Evolutionary conservation across 768 basidiomycete species (phyloP).

Genomic region (Naganishia kalamii): DNA sequence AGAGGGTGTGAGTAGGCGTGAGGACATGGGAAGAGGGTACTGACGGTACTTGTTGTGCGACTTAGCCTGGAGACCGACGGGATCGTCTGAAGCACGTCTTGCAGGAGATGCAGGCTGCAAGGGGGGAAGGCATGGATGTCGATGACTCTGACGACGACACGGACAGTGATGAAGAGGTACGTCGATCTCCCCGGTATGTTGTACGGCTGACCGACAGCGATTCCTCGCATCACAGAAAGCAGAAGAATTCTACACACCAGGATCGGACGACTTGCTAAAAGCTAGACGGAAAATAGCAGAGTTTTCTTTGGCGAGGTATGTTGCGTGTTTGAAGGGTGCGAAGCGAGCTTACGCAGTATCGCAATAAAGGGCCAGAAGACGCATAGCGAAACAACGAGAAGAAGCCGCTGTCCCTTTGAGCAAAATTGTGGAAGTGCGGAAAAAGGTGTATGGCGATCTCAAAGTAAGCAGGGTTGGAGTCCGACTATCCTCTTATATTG

Average conservation of each 20-base stretch:
- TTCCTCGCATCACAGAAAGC: slow-evolving; percentile 52
- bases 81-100: slow-evolving; percentile 92
- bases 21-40: neutral
- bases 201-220: neutral
- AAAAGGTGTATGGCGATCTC: slow-evolving; percentile 79
- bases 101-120: slow-evolving; percentile 83
- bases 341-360: slow-evolving; percentile 84
- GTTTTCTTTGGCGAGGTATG: slow-evolving; percentile 90
- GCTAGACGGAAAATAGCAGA: slow-evolving; percentile 80
- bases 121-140: slow-evolving; percentile 74
- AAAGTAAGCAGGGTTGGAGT: slow-evolving; percentile 58
- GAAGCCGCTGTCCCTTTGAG: slow-evolving; percentile 81
- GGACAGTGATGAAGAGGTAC: slow-evolving; percentile 49
- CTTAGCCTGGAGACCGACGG: slow-evolving; percentile 84
- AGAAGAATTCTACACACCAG: slow-evolving; percentile 93
- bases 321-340: slow-evolving; percentile 55
- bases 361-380: slow-evolving; percentile 81
- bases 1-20: slow-evolving; percentile 67
- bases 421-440: slow-evolving; percentile 83
- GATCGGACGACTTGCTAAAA: slow-evolving; percentile 76
- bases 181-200: neutral
- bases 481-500: neutral
- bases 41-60: neutral
- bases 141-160: slow-evolving; percentile 45
- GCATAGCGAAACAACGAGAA: slow-evolving; percentile 83